Evolutionary conservation across 1,284 basidiomycete genomes (phyloP).

Genomic region (Moesziomyces globuligerus): DNA sequence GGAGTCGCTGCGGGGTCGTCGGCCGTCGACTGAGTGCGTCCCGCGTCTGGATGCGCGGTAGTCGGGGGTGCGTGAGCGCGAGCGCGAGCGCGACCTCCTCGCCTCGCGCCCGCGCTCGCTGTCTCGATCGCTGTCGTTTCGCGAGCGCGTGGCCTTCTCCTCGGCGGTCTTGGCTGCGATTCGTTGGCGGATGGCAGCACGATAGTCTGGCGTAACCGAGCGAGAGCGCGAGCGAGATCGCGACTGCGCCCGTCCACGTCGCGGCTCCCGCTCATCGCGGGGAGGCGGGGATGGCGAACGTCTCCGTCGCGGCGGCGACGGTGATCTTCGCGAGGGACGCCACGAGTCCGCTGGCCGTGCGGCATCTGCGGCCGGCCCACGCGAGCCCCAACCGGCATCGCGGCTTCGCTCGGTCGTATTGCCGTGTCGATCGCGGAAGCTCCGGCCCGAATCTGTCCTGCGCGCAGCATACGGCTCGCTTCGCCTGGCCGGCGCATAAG

Average conservation of each 20-base stretch:
- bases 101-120: too few relatives aligned
- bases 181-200: constrained; percentile 13
- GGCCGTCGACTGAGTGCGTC: too few relatives aligned
- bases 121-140: too few relatives aligned
- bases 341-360: constrained; percentile 2
- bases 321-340: constrained; percentile 10
- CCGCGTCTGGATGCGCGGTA: too few relatives aligned
- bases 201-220: constrained; percentile 45
- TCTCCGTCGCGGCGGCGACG: constrained; percentile 7
- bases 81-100: not conserved
- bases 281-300: constrained; percentile 7
- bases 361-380: constrained; percentile 3
- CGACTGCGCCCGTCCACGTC: constrained; percentile 8
- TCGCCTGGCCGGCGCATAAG: constrained; percentile 1
- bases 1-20: too few relatives aligned
- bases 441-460: not conserved
- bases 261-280: not conserved
- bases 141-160: not conserved
- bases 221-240: constrained; percentile 9
- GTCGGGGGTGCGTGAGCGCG: too few relatives aligned
- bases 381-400: constrained; percentile 59
- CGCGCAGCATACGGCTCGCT: constrained; percentile 2
- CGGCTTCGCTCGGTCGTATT: constrained; percentile 69
- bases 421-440: constrained; percentile 54
- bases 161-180: not conserved